Conservation (phyloP, 495 filamentous ascomycete genomes). For the Aspergillus biplanus region DNA sequence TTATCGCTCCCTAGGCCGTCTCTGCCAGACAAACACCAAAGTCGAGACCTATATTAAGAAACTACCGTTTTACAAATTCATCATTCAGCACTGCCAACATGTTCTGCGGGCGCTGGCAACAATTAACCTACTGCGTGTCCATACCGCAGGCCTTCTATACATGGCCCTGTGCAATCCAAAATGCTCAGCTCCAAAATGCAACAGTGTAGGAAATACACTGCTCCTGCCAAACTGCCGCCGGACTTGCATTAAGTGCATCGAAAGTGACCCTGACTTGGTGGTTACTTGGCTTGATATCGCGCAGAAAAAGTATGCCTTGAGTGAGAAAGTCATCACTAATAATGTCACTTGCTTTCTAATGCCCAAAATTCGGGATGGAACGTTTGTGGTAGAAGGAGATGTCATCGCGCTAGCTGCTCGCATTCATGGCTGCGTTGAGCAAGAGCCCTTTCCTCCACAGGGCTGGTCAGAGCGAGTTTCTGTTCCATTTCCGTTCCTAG, state of each 20-base stretch:
- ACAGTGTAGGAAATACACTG: not conserved
- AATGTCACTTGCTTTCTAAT: not conserved
- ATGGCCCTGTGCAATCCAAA: not conserved
- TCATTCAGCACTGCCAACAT: not conserved
- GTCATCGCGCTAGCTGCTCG: not conserved
- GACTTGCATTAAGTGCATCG: not conserved
- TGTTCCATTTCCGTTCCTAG: no score
- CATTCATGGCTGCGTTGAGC: no score
- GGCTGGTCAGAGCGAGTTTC: no score
- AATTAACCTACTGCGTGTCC: not conserved
- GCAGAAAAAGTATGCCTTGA: not conserved
- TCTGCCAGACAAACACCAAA: not conserved
- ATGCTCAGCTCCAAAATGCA: slow-evolving; percentile 1
- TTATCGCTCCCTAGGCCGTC: not conserved
- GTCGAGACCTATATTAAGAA: not conserved
- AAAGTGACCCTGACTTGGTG: not conserved
- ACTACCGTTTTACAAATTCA: not conserved
- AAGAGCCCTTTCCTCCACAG: no score
- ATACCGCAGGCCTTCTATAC: not conserved
- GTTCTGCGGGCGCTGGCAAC: not conserved
- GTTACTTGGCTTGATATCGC: not conserved
- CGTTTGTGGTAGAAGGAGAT: not conserved
- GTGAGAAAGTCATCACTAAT: not conserved
- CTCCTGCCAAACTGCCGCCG: slow-evolving; percentile 3
- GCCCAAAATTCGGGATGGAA: not conserved